Conservation (phyloP, 1,139 yeast genomes). For the Saccharomyces hybrid region DNA sequence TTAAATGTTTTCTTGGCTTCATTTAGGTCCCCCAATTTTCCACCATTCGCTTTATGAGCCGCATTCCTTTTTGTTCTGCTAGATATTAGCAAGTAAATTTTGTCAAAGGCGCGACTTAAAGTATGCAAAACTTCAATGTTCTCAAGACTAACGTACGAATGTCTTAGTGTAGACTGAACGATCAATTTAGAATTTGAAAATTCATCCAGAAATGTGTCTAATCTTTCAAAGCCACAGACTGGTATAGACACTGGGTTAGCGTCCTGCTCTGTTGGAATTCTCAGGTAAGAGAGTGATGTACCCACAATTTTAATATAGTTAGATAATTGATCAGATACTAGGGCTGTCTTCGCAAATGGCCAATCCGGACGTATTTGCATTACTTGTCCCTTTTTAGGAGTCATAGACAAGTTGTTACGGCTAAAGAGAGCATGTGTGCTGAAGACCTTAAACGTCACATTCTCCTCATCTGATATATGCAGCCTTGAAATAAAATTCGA, state of each 20-base stretch:
- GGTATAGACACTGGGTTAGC: constrained; percentile 16
- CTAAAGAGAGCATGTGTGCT: constrained; percentile 17
- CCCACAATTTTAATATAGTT: constrained; percentile 18
- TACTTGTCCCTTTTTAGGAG: not conserved
- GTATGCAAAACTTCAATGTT: constrained; percentile 19
- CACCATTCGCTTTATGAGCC: not conserved
- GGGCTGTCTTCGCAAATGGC: constrained; percentile 11
- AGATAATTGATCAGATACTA: constrained; percentile 6
- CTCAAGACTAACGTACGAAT: constrained; percentile 20
- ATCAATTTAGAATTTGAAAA: constrained; percentile 10
- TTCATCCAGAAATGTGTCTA: constrained; percentile 22
- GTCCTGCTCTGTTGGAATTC: constrained; percentile 6
- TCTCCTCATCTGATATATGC: constrained; percentile 17
- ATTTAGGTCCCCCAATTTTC: not conserved
- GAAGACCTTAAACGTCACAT: constrained; percentile 18
- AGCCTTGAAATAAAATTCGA: constrained; percentile 22
- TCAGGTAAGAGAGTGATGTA: constrained; percentile 9
- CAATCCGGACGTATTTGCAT: not conserved
- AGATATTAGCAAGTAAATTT: not conserved
- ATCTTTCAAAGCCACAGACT: constrained; percentile 25
- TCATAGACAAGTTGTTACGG: constrained; percentile 8
- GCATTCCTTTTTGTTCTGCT: constrained; percentile 1
- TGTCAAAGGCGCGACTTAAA: constrained; percentile 9
- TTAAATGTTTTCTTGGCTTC: constrained; percentile 4
- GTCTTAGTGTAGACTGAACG: constrained; percentile 23